A percentile compares a stretch with the other conserved stretches of the same genome.
Conservation (phyloP, 2,329 filamentous ascomycete species). For the Cadophora malorum region DNA sequence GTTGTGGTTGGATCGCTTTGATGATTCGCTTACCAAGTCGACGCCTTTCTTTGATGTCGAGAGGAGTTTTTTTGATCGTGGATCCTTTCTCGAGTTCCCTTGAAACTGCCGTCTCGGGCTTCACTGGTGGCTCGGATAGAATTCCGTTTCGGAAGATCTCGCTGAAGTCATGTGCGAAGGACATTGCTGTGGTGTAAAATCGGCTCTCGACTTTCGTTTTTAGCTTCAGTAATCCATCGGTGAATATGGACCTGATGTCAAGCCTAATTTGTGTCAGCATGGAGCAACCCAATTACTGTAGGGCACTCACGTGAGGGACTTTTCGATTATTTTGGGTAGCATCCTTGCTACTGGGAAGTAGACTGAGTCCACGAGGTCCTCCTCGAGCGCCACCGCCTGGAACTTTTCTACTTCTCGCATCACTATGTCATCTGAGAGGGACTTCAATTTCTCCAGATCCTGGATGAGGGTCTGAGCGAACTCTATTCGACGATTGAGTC, state of each 20-base stretch:
- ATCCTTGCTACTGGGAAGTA: conserved; percentile 89
- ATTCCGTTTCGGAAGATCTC: conserved; percentile 61
- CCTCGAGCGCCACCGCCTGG: conserved; percentile 76
- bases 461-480: conserved; percentile 79
- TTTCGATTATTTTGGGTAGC: conserved; percentile 78
- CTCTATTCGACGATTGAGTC: conserved; percentile 82
- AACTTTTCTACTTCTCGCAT: conserved; percentile 80
- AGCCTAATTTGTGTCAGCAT: conserved; percentile 59
- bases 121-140: conserved; percentile 32
- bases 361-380: conserved; percentile 81
- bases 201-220: conserved; percentile 58
- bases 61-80: conserved; percentile 48
- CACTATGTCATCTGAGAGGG: conserved; percentile 73
- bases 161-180: conserved; percentile 63
- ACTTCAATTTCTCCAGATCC: conserved; percentile 79
- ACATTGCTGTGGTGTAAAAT: conserved; percentile 62
- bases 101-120: conserved; percentile 33
- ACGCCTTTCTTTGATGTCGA: conserved; percentile 80
- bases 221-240: conserved; percentile 56
- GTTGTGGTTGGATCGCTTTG: conserved; percentile 77
- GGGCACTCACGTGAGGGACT: conserved; percentile 76
- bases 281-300: neutral
- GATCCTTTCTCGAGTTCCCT: conserved; percentile 45
- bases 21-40: conserved; percentile 89
- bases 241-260: conserved; percentile 66